phyloP scores from a whole-genome alignment of 495 filamentous ascomycete genomes.

The Neurospora intermedia region DNA sequence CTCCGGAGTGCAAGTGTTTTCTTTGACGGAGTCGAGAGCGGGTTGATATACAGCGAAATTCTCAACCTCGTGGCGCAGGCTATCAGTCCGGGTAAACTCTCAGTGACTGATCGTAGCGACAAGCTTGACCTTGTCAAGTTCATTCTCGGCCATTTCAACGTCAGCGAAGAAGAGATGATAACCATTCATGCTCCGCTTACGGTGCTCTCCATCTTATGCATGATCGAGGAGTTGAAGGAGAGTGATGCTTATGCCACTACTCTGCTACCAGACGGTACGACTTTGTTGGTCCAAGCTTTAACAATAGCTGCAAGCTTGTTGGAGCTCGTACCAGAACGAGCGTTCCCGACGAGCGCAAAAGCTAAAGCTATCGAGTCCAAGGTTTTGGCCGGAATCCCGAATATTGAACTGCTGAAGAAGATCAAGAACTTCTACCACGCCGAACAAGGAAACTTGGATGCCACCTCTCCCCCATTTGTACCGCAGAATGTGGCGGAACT shows the following conservation, averaged over 20 bases:
- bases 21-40: conserved; percentile 93
- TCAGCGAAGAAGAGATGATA: conserved; percentile 93
- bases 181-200: conserved; percentile 71
- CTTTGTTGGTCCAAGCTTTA: conserved; percentile 32
- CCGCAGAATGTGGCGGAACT: conserved; percentile 46
- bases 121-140: conserved; percentile 69
- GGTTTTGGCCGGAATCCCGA: conserved; percentile 21
- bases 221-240: conserved; percentile 36
- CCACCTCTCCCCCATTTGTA: conserved; percentile 43
- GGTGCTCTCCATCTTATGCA: conserved; percentile 56
- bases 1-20: conserved; percentile 87
- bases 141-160: conserved; percentile 78
- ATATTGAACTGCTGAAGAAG: conserved; percentile 45
- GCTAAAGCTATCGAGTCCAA: conserved; percentile 21
- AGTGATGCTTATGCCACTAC: conserved; percentile 6
- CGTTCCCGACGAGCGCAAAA: conserved; percentile 41
- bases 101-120: conserved; percentile 33
- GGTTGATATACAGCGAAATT: conserved; percentile 82
- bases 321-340: conserved; percentile 58
- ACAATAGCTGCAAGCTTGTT: conserved; percentile 45
- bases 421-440: conserved; percentile 55
- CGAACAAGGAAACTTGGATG: conserved; percentile 45
- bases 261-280: neutral
- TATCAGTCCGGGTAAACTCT: conserved; percentile 36
- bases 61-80: conserved; percentile 46